Base-by-base conservation (phyloP, 768 basidiomycete species). In the Termitomyces sp. region DNA sequence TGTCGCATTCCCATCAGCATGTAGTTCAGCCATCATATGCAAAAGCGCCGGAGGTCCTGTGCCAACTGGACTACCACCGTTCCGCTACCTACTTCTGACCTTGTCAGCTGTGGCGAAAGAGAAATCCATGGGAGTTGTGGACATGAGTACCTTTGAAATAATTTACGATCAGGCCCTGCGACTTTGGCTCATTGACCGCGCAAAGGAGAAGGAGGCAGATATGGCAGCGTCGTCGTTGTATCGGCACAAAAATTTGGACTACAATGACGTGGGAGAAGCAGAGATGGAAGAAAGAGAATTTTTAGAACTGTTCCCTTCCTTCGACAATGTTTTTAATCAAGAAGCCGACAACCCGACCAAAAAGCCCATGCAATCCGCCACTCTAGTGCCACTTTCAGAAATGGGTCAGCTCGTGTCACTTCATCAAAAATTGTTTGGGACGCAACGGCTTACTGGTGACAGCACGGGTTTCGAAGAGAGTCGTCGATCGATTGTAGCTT, bases 281-380 rank as follows among this genome's bases (percentile, higher is more conserved):
- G 89, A 93, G 66, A 68, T 82, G 40, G 93, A 97, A 68, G 91
- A 90, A 70, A 78, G 79, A 61, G 97, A 98, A 64, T 93, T 98
- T 66, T 73, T 86, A 48, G 74, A 82, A 5, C 70, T 98, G 32
- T 99, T 99, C 72, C 97, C 97, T 13, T 84, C 85, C 12, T 96
- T 86, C 64, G 89, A 88, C 35, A 82, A 88, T 57, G 77, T 71
- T 28, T 69, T 86, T 16, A 75, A 80, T 36, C 63, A 72, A n/a
- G 66, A 67, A 23, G 49, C 62, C 30, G 44, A 36, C 30, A n/a
- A 60, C 23, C 53, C 55, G 35, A 36, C 50, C 58, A 47, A 66
- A 60, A 62, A 51, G 20, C 38, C 60, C 47, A 54, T 56, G 40
- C 59, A 40, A 16, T 51, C 60, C 53, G 47, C 65, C 30, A 51